phyloP scores from a whole-genome alignment of 768 basidiomycete species.

The Myochromella boudieri region DNA sequence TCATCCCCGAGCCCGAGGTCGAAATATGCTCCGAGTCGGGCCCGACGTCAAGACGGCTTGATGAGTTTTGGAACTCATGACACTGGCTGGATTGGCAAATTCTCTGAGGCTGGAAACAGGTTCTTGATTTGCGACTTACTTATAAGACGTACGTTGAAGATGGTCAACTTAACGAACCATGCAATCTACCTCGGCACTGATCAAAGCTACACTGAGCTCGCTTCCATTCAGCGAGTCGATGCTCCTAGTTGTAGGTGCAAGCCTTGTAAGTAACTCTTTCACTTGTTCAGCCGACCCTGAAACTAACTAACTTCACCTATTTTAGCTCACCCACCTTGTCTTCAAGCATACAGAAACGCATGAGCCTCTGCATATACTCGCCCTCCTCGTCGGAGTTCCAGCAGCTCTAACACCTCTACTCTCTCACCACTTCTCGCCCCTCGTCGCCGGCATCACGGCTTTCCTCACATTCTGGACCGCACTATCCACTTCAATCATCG shows the following conservation, averaged over 20 bases:
- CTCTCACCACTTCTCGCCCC: constrained; percentile 15
- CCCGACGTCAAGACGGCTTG: too few species aligned
- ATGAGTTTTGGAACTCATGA: too few species aligned
- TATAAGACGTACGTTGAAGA: too few species aligned
- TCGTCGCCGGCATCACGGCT: constrained; percentile 15
- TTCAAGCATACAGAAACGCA: constrained; percentile 37
- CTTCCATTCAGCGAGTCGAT: constrained; percentile 13
- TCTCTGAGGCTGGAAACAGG: too few species aligned
- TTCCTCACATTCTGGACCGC: constrained; percentile 28
- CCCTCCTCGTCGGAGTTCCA: constrained; percentile 29
- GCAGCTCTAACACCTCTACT: constrained; percentile 22
- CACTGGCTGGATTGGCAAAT: too few species aligned
- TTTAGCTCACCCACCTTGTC: constrained; percentile 30
- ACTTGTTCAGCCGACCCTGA: neutral
- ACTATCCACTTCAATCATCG: constrained; percentile 28
- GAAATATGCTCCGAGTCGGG: too few species aligned
- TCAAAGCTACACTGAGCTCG: constrained; percentile 5
- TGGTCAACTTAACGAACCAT: too few species aligned
- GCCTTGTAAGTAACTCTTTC: constrained; percentile 10
- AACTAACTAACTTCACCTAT: neutral
- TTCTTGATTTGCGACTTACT: too few species aligned
- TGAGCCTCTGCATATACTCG: constrained; percentile 21
- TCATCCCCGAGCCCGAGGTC: too few species aligned
- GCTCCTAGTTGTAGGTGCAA: constrained; percentile 13
- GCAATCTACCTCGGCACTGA: too few species aligned